Evolutionary conservation across 768 basidiomycete species (phyloP).

Genomic region (Naganishia kalamii): DNA sequence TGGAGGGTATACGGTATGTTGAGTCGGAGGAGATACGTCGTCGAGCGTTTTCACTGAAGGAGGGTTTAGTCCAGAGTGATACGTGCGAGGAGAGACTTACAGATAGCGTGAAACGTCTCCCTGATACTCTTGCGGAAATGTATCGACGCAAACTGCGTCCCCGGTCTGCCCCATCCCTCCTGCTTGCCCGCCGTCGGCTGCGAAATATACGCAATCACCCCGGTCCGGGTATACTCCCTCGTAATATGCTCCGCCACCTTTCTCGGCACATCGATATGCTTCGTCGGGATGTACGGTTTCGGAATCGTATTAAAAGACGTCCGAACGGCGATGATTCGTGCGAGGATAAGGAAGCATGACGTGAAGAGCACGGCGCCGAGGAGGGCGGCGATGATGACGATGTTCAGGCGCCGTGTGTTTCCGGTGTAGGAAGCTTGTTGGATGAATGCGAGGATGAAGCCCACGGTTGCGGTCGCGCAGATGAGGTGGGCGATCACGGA

Average conservation of each 20-base stretch:
- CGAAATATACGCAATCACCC: conserved; percentile 45
- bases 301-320: conserved; percentile 42
- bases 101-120: conserved; percentile 17
- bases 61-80: conserved; percentile 23
- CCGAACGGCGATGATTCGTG: conserved; percentile 25
- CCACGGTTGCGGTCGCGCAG: conserved; percentile 2
- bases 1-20: conserved; percentile 22
- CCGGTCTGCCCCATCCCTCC: conserved; percentile 47
- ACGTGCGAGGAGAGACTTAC: conserved; percentile 18
- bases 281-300: conserved; percentile 46
- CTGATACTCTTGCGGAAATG: conserved; percentile 22
- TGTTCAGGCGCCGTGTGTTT: conserved; percentile 32
- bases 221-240: conserved; percentile 43
- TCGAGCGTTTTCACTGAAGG: conserved; percentile 5
- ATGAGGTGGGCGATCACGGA: conserved; percentile 15
- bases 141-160: conserved; percentile 27
- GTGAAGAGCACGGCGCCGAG: conserved; percentile 30
- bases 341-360: conserved; percentile 26
- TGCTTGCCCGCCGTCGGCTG: conserved; percentile 45
- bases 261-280: conserved; percentile 41
- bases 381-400: conserved; percentile 38
- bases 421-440: conserved; percentile 23
- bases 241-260: conserved; percentile 45
- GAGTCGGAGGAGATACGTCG: conserved; percentile 10
- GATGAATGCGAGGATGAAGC: conserved; percentile 16